Base-by-base conservation (phyloP, 2,329 filamentous ascomycete genomes). In the Cercospora sp. region DNA sequence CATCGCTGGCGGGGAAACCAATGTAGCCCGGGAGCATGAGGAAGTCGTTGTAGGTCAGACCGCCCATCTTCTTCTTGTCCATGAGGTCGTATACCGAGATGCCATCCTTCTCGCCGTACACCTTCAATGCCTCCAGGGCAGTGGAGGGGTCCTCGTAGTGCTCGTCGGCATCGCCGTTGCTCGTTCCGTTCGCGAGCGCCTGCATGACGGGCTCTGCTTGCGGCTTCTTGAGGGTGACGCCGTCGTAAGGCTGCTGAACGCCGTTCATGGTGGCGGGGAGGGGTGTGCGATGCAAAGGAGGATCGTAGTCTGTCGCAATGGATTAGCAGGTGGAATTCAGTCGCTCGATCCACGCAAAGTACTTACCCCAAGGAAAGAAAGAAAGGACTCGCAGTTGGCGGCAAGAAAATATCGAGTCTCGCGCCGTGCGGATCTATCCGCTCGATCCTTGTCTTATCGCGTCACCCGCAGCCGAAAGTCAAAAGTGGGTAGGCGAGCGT, bases 31-130 rank as follows among this genome's bases (percentile, higher is more conserved):
- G 95, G 70, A 99, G 87, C 77, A 99, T 84, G 71, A 99, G 89
- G 85, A 99, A 99, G 83, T 99, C 95, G 82, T 99, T 99, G 75
- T 97, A 99, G 68, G 94, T 98, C 78, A 99, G 86, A 77, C 95
- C 95, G 70, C 95, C 95, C 78, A 94, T 92, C 82, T 90, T 91
- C 84, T 91, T 91, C 73, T 94, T 94, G 84, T 99, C 91, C 80
- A 98, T 89, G 75, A 99, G 87, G 72, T 93, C 90, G 78, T 93
- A 85, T 77, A 96, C 88, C 79, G 93, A 89, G 76, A 99, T 90
- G 68, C 95, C 95, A 88, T 99, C 95, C 75, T 84, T 86, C 79
- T 86, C 86, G 73, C 89, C 80, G 81, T 97, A 97, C 69, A 81
- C 82, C 80, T 91, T 87, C 80, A 98, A 87, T 73, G 94, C 83